Evolutionary conservation across 2,329 filamentous ascomycete genomes (phyloP).

Genomic region (Emergomyces orientalis): DNA sequence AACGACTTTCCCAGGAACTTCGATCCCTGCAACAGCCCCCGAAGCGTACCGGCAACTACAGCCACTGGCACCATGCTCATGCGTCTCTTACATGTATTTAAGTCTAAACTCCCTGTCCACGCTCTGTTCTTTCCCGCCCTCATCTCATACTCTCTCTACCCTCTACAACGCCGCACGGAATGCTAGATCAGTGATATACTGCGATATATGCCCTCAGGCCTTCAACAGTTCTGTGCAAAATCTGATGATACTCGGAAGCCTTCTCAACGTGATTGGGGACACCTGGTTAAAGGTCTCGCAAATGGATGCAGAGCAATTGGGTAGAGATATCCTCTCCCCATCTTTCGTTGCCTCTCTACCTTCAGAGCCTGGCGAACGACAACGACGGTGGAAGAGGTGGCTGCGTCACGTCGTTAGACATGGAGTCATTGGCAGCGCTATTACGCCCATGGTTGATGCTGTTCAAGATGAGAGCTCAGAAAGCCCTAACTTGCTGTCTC

Average conservation of each 20-base stretch:
- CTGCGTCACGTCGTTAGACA: constrained; percentile 30
- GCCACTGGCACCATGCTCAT: constrained; percentile 26
- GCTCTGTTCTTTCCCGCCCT: constrained; percentile 35
- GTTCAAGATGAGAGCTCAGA: constrained; percentile 22
- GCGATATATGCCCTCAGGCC: constrained; percentile 32
- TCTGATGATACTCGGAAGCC: constrained; percentile 38
- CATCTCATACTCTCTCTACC: constrained; percentile 35
- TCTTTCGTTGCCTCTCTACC: constrained; percentile 23
- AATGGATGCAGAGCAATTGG: constrained; percentile 29
- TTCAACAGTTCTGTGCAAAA: constrained; percentile 38
- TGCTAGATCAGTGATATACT: constrained; percentile 35
- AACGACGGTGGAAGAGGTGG: constrained; percentile 31
- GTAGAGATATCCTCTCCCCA: constrained; percentile 26
- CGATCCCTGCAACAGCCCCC: neutral
- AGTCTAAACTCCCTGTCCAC: constrained; percentile 36
- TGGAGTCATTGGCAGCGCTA: constrained; percentile 27
- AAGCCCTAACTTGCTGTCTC: constrained; percentile 28
- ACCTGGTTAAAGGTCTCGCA: constrained; percentile 35
- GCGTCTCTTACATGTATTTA: constrained; percentile 36
- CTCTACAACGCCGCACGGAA: constrained; percentile 36
- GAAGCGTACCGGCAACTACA: constrained; percentile 1
- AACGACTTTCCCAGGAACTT: neutral
- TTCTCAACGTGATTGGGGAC: constrained; percentile 38
- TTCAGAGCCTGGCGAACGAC: constrained; percentile 21
- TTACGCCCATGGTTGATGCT: constrained; percentile 18